These are phyloP conservation scores for Phoma sp. DNA, from an alignment of 2,329 filamentous ascomycete species.

Conservation along the genomic window DNA sequence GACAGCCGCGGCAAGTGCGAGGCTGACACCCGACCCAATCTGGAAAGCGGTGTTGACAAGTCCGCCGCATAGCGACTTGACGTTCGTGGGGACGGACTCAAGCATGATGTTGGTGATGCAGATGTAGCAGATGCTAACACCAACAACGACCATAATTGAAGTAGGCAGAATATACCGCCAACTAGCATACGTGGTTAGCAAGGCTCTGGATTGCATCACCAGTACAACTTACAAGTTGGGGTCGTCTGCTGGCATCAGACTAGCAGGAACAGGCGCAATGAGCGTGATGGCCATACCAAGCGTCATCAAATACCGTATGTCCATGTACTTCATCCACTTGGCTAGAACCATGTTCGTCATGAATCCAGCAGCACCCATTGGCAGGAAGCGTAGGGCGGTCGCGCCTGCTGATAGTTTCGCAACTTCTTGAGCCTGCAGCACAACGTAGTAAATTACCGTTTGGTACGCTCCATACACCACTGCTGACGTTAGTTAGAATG, in stretches of 20 bases:
- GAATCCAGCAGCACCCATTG: slow-evolving; percentile 14
- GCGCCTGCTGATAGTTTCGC: slow-evolving; percentile 9
- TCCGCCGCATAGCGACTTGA: slow-evolving; percentile 10
- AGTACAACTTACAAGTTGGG: slow-evolving; percentile 9
- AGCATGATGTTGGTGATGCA: slow-evolving; percentile 15
- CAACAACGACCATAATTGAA: slow-evolving; percentile 7
- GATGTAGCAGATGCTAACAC: slow-evolving; percentile 14
- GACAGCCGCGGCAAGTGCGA: slow-evolving; percentile 6
- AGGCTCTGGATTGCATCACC: too few species aligned
- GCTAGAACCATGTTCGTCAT: slow-evolving; percentile 14
- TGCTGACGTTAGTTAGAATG: not conserved
- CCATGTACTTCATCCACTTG: slow-evolving; percentile 17
- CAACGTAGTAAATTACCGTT: slow-evolving; percentile 11
- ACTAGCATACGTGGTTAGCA: too few species aligned
- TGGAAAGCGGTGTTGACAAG: slow-evolving; percentile 12
- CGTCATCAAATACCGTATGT: slow-evolving; percentile 11
- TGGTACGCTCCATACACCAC: slow-evolving; percentile 14
- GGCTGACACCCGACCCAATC: slow-evolving; percentile 9
- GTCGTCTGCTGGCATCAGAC: slow-evolving; percentile 7
- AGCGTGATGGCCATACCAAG: slow-evolving; percentile 6
- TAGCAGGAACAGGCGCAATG: slow-evolving; percentile 6
- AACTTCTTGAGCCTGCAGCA: slow-evolving; percentile 11
- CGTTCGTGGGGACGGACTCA: slow-evolving; percentile 8
- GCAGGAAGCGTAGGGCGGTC: slow-evolving; percentile 9
- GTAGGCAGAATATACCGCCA: slow-evolving; percentile 12